These are phyloP conservation scores for Lepidium sativum DNA, from an alignment of 345 rosid species.

Conservation along the genomic window DNA sequence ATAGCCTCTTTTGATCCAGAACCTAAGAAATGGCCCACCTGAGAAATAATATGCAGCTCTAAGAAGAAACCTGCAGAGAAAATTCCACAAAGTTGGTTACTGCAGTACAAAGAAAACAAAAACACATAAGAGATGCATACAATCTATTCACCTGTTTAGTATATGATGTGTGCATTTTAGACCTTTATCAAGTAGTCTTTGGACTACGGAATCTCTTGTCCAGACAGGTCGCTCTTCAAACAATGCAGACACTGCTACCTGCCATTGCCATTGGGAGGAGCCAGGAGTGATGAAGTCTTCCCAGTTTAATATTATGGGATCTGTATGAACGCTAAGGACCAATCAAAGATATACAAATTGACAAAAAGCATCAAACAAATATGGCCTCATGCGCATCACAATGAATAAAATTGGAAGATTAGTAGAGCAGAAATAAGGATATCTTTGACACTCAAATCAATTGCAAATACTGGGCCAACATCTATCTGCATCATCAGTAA, in stretches of 20 bases:
- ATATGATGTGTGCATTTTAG: conserved; percentile 44
- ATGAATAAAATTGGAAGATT: neutral
- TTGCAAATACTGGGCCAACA: conserved; percentile 62
- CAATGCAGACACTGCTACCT: conserved; percentile 59
- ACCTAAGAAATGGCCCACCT: conserved; percentile 78
- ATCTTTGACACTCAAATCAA: conserved; percentile 77
- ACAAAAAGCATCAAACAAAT: neutral
- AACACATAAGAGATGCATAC: neutral
- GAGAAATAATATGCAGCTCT: conserved; percentile 87
- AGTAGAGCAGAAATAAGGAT: conserved; percentile 40
- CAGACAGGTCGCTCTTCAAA: conserved; percentile 88
- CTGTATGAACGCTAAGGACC: conserved; percentile 64
- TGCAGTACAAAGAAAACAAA: neutral
- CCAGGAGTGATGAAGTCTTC: conserved; percentile 41
- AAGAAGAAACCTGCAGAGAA: conserved; percentile 59
- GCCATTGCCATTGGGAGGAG: conserved; percentile 70
- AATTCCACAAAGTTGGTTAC: neutral
- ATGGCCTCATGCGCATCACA: neutral
- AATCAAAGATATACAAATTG: conserved; percentile 7
- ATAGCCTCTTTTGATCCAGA: conserved; percentile 95
- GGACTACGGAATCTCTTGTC: conserved; percentile 68
- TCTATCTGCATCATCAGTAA: conserved; percentile 45
- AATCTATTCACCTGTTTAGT: conserved; percentile 54
- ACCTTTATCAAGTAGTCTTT: conserved; percentile 58
- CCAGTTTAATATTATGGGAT: conserved; percentile 78